Base-by-base conservation (phyloP, 2,329 filamentous ascomycete genomes). In the Trichophyton simii region DNA sequence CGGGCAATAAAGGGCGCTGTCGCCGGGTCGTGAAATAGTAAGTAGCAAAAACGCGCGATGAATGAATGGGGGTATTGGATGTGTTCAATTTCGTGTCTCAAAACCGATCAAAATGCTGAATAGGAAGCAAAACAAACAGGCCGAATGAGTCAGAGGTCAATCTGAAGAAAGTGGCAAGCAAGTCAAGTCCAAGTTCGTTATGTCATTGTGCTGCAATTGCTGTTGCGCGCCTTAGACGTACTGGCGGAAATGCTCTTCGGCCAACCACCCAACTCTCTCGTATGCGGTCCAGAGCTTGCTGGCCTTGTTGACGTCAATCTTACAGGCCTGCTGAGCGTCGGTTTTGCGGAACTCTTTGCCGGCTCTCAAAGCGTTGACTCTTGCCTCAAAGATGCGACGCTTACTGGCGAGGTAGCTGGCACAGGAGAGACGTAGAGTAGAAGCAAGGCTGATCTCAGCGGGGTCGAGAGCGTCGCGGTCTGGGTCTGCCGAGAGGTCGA, bases 291-390 rank as follows among this genome's bases (percentile, higher is more conserved):
- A 96, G 55, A 97, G 80, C 73, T 92, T 92, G 66, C 89, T 95
- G 2, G 91, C 90, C 79, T 96, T 97, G 79, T 96, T 96, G 72
- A 97, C 92, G 69, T 97, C 92, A 65, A 96, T 96, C 78, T 95
- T 95, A 81, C 90, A 95, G n/a, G 89, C 90, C 72, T 95, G 89
- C 73, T 97, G 92, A 3, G 91, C 90, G 71, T 96, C 89, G 0
- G 92, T 97, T 82, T 96, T 96, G 72, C 89, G 86, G 73, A 96
- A 96, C 69, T 91, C 88, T 74, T 95, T 94, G 71, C 82, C 82
- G 41, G 83, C 84, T 61, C 78, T 75, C 42, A 84, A 76, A 1
- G 85, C 82, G 63, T 87, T 83, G 38, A 92, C 82, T 46, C 89
- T 84, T 58, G 85, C 84, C 60, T 87, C 79, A 72, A 97, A 97